These are phyloP conservation scores for Neurospora sublineolata DNA, from an alignment of 495 filamentous ascomycete genomes.

Conservation along the genomic window DNA sequence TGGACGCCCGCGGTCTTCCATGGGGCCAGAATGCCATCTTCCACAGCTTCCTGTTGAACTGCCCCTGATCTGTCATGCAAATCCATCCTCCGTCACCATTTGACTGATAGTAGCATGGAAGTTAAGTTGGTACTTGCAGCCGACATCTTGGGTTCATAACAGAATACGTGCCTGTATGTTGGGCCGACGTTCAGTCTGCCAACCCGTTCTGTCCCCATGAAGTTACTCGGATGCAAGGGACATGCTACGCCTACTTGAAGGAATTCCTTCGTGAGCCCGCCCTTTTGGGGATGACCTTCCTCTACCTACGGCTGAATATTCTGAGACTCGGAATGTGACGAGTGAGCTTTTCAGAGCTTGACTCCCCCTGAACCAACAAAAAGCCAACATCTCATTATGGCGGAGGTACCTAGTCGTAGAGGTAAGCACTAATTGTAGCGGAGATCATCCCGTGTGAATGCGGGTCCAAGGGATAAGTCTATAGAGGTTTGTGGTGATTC, in stretches of 20 bases:
- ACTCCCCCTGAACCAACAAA: neutral
- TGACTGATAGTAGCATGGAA: neutral
- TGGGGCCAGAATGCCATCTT: neutral
- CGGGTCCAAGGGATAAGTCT: neutral
- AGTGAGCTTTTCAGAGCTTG: neutral
- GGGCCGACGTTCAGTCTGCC: neutral
- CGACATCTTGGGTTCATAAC: neutral
- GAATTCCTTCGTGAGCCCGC: neutral
- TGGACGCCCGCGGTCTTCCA: neutral
- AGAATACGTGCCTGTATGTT: neutral
- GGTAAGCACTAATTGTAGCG: neutral
- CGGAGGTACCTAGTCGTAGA: neutral
- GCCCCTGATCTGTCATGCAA: neutral
- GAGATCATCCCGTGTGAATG: neutral
- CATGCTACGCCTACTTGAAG: neutral
- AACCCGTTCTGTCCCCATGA: neutral
- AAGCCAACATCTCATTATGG: neutral
- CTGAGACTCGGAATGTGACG: neutral
- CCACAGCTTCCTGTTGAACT: neutral
- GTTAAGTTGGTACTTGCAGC: neutral
- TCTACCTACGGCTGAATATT: neutral
- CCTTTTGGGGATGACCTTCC: neutral
- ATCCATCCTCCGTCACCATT: neutral
- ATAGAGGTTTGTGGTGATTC: neutral
- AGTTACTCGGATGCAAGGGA: neutral